Conservation (phyloP, 2,329 filamentous ascomycete species). For the Epichloe uncinata region DNA sequence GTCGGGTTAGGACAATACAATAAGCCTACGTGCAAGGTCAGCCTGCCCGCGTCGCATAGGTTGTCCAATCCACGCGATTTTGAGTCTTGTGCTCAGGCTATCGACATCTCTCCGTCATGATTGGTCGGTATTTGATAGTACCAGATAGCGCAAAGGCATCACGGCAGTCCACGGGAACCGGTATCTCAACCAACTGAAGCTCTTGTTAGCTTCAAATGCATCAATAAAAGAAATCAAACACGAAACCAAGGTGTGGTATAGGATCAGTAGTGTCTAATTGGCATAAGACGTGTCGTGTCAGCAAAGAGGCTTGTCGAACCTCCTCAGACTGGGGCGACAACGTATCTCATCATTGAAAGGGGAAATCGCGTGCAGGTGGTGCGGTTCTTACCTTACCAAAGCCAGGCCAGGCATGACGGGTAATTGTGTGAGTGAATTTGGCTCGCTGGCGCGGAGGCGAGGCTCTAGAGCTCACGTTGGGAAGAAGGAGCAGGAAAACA, state of each 20-base stretch:
- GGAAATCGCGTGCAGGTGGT: too few relatives aligned
- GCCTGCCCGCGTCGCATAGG: background rate
- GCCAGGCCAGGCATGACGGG: too few relatives aligned
- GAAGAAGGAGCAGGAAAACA: too few relatives aligned
- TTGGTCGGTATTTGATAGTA: slow-evolving; percentile 34
- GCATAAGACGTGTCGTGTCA: slow-evolving; percentile 40
- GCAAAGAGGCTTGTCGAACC: slow-evolving; percentile 33
- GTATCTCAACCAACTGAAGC: background rate
- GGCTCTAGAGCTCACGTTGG: too few relatives aligned
- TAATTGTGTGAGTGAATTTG: too few relatives aligned
- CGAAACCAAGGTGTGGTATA: background rate
- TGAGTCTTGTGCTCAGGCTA: slow-evolving; percentile 16
- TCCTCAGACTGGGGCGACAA: slow-evolving; percentile 38
- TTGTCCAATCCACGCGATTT: background rate
- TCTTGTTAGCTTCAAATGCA: slow-evolving; percentile 2
- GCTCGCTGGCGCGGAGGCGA: too few relatives aligned
- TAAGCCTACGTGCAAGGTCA: background rate
- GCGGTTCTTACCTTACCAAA: too few relatives aligned
- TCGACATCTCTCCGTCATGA: slow-evolving; percentile 24
- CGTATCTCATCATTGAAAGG: too few relatives aligned
- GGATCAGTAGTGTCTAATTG: slow-evolving; percentile 41
- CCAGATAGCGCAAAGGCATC: slow-evolving; percentile 26
- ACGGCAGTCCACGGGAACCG: slow-evolving; percentile 12
- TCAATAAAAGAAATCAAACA: background rate
- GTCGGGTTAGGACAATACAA: background rate